Percentiles rank a stretch among this genome's conserved stretches.
phyloP scores from a whole-genome alignment of 2,329 filamentous ascomycete species.

The Fusarium annulatum region DNA sequence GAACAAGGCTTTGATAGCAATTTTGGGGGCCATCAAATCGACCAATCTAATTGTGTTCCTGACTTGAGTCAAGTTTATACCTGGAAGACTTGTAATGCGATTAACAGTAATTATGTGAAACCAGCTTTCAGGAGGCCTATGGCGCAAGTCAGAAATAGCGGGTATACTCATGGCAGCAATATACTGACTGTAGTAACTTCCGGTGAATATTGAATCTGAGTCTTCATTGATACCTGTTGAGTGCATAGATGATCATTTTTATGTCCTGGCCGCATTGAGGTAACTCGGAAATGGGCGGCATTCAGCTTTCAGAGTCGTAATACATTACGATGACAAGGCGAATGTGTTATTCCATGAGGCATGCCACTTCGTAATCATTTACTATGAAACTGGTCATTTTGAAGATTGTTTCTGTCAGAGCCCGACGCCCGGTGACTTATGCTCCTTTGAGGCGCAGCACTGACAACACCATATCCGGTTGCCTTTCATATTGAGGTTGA shows the following conservation, averaged over 20 bases:
- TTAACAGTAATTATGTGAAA: constrained; percentile 1
- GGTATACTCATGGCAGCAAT: neutral
- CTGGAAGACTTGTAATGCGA: neutral
- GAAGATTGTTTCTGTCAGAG: neutral
- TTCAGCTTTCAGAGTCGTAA: neutral
- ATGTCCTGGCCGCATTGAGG: neutral
- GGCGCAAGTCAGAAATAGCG: neutral
- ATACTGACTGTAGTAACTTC: neutral
- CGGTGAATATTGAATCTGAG: neutral
- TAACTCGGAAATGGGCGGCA: neutral
- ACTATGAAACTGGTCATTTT: neutral
- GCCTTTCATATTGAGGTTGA: constrained; percentile 21
- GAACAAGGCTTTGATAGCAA: neutral
- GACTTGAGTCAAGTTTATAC: neutral
- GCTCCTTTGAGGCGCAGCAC: constrained; percentile 23
- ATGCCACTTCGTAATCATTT: neutral
- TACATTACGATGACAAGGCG: constrained; percentile 5
- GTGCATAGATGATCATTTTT: constrained; percentile 21
- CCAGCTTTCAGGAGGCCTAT: neutral
- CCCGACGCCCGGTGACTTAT: constrained; percentile 24
- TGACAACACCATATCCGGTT: neutral
- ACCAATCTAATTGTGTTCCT: neutral
- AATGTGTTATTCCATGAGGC: neutral
- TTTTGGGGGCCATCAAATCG: neutral
- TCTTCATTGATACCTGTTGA: neutral